Evolutionary conservation across 1,284 basidiomycete species (phyloP).

Genomic region (Boletus semigastroideus): DNA sequence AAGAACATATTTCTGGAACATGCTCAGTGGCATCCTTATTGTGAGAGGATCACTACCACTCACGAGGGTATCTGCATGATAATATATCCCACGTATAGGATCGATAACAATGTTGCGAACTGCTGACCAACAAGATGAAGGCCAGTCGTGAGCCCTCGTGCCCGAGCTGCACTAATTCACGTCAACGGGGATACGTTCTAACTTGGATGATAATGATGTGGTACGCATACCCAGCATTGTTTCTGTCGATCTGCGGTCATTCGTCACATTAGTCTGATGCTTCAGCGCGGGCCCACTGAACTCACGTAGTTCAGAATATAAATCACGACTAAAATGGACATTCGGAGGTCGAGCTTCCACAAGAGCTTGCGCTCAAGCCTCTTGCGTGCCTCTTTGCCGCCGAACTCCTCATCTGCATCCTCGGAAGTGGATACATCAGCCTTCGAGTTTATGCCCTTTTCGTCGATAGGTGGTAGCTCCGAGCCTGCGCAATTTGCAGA

Average conservation of each 20-base stretch:
- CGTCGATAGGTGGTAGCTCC: constrained; percentile 1
- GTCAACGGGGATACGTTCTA: constrained; percentile 2
- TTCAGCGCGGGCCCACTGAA: background rate
- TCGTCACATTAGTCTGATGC: background rate
- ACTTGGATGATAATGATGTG: background rate
- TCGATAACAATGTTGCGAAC: constrained; percentile 70
- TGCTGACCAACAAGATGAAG: constrained; percentile 41
- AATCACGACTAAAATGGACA: constrained; percentile 52
- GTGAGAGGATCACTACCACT: background rate
- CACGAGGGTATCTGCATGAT: constrained; percentile 58
- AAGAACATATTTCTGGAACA: constrained; percentile 66
- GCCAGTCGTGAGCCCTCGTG: constrained; percentile 22
- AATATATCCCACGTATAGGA: constrained; percentile 72
- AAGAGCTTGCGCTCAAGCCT: constrained; percentile 47
- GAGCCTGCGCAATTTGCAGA: background rate
- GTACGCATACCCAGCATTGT: constrained; percentile 56
- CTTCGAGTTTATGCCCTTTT: constrained; percentile 1
- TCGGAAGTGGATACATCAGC: background rate
- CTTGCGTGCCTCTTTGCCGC: constrained; percentile 42
- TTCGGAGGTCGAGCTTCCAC: constrained; percentile 47
- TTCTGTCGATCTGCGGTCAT: constrained; percentile 56
- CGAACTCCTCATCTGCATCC: constrained; percentile 39
- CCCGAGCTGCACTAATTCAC: constrained; percentile 24
- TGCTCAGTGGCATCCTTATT: background rate
- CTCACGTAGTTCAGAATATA: constrained; percentile 56